phyloP scores from a whole-genome alignment of 805 yeast genomes.

The Candida pini region DNA sequence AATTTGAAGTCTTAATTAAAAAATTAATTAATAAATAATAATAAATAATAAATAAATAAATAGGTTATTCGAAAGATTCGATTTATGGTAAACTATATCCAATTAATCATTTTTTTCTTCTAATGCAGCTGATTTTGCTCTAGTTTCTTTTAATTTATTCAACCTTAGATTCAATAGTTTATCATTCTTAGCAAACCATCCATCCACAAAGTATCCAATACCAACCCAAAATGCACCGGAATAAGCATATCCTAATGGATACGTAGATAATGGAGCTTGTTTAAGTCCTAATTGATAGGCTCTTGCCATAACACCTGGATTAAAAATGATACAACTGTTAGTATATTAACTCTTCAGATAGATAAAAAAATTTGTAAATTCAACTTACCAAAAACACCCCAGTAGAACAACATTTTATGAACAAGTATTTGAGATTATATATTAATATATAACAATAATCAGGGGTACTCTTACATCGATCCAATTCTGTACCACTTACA shows the following conservation, averaged over 20 bases:
- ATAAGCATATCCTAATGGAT: constrained; percentile 36
- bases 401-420: constrained; percentile 14
- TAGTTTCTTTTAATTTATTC: constrained; percentile 30
- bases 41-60: no score
- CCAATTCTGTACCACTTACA: no score
- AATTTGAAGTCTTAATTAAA: constrained; percentile 7
- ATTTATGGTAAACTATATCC: no score
- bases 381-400: constrained; percentile 34
- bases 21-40: background rate
- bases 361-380: no score
- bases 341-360: no score
- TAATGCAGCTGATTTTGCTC: constrained; percentile 23
- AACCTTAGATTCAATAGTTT: constrained; percentile 32
- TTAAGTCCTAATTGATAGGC: constrained; percentile 40
- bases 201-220: constrained; percentile 34
- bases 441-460: no score
- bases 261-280: constrained; percentile 32
- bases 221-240: constrained; percentile 42
- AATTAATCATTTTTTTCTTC: constrained; percentile 14
- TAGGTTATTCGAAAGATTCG: no score
- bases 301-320: constrained; percentile 35
- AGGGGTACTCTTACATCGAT: no score
- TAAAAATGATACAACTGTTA: background rate
- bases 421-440: no score
- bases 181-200: constrained; percentile 35